Base-by-base conservation (phyloP, 2,329 filamentous ascomycete species). In the Bipolaris bicolor region DNA sequence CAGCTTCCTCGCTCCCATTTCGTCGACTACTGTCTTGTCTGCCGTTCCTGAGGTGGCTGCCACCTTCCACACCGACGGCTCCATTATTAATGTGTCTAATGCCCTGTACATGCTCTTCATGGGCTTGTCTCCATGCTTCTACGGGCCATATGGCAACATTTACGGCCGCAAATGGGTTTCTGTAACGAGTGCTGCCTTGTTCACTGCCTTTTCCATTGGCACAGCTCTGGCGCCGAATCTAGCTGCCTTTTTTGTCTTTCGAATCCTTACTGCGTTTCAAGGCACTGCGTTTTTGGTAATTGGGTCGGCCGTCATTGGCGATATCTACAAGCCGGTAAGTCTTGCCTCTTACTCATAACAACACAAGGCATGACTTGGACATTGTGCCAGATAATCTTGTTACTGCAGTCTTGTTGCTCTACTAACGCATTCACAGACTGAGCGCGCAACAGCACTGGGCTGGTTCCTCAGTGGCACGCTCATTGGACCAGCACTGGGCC, bases 31-130 rank as follows among this genome's bases (percentile, higher is more conserved):
- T 1, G 86, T 93, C 7, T 76, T 94, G 11, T 83, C 89, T 1
- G 90, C 90, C 2, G 85, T 89, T 1, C 90, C 90, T 1, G 90
- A 94, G 73, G 87, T 94, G 5, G 89, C 89, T 1, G 73, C 71
- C 3, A 86, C 85, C 7, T 91, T 85, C 70, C 62, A 79, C 37
- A 91, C 88, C 0, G 89, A 84, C 0, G 88, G 87, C 5, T 84
- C 84, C 9, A 83, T 92, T 55, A 87, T 93, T 71, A 90, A 91
- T 69, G 76, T 90, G 43, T 88, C 84, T 69, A 94, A 93, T 76
- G 90, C 90, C 0, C 76, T 89, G n/a, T 91, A 91, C 65, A 83
- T 91, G 79, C 74, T 88, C 4, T 87, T 88, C 65, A 93, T 92
- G 89, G 90, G 88, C 0, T 54, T 76, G 1, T 72, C 70, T 39